phyloP scores from a whole-genome alignment of 2,329 filamentous ascomycete species.

The Aureobasidium zeae region DNA sequence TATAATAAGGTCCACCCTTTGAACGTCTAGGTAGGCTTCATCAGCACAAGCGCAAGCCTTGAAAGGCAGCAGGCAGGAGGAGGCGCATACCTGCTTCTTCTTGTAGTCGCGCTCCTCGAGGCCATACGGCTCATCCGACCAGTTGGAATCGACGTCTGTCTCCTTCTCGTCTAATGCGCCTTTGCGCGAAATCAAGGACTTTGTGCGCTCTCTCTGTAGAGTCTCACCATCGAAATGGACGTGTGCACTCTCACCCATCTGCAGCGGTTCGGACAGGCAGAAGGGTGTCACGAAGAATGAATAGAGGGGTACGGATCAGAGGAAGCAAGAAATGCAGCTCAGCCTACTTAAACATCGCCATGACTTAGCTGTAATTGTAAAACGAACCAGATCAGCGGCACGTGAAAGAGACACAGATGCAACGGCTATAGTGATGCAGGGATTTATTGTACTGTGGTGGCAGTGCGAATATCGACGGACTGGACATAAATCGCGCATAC shows the following conservation, averaged over 20 bases:
- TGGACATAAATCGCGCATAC: conserved; percentile 13
- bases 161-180: conserved; percentile 12
- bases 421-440: conserved; percentile 5
- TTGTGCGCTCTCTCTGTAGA: conserved; percentile 6
- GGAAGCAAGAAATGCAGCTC: conserved; percentile 8
- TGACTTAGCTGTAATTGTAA: background rate
- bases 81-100: conserved; percentile 13
- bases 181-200: conserved; percentile 8
- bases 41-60: too few relatives aligned
- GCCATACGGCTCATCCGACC: conserved; percentile 13
- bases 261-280: background rate
- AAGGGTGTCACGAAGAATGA: background rate
- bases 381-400: background rate
- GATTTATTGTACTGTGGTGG: conserved; percentile 8
- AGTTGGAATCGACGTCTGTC: conserved; percentile 10
- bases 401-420: conserved; percentile 9
- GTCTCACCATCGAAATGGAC: conserved; percentile 8
- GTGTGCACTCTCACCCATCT: conserved; percentile 7
- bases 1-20: conserved; percentile 15
- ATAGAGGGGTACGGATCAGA: conserved; percentile 2
- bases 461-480: conserved; percentile 7
- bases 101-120: conserved; percentile 16
- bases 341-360: conserved; percentile 8
- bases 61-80: too few relatives aligned
- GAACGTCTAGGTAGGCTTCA: conserved; percentile 8